Base-by-base conservation (phyloP, 2,329 filamentous ascomycete species). In the Rhynchosporium graminicola region DNA sequence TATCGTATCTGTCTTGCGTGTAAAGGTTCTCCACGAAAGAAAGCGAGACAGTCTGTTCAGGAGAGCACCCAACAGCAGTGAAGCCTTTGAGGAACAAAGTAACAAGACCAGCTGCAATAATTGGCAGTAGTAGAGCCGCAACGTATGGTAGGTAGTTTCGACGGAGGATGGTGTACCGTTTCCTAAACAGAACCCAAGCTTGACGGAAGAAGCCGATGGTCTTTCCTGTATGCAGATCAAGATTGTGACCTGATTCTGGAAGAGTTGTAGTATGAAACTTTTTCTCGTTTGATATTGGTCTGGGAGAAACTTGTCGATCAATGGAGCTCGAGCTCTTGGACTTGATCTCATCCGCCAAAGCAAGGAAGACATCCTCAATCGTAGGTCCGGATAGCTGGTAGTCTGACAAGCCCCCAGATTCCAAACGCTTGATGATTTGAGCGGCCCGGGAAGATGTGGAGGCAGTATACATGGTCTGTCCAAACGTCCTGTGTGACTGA, bases 351-450 rank as follows among this genome's bases (percentile, higher is more conserved):
- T 94, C 90, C 0, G 92, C 91, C 45, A 97, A 81, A 67, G 91
- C 88, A 29, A 97, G 78, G 75, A 97, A 97, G 0, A 97, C 92
- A 68, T 97, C 92, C 74, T 97, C 94, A 46, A 97, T 92, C 0
- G 91, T 96, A 0, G 93, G 94, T 0, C 92, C 92, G 15, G 89
- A 90, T 68, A 97, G 90, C 62, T 92, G 87, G 74, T 96, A 97
- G 62, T 96, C 89, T 15, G 81, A 80, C 46, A 96, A 82, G 0
- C 86, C 85, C 1, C 81, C 78, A 0, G 80, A 76, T 73, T 96
- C 89, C 1, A 97, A 80, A 9, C 81, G 76, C 54, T 83, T 81
- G 65, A 96, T 89, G 51, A 94, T 88, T 3, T 82, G 76, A 0
- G 91, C 89, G 0, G 91, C 91, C 51, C 88, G 80, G 20, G 80